phyloP scores from a whole-genome alignment of 768 basidiomycete genomes.

The Hericium coralloides region DNA sequence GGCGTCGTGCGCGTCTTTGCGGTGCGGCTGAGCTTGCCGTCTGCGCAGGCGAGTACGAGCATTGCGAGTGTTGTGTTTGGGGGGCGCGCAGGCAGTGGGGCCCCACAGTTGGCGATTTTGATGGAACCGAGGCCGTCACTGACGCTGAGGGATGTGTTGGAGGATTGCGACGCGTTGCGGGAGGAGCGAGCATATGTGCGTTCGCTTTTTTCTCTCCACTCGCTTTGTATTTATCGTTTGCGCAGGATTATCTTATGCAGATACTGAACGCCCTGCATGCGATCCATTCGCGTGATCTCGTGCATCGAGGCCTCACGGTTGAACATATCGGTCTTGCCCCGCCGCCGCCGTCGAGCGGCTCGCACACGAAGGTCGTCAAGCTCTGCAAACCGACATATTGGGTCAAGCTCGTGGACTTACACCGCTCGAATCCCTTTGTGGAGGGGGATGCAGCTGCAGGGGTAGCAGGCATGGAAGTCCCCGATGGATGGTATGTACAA shows the following conservation, averaged over 20 bases:
- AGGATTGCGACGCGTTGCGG: conserved; percentile 65
- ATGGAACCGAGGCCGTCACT: conserved; percentile 63
- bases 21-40: conserved; percentile 49
- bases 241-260: conserved; percentile 67
- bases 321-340: conserved; percentile 54
- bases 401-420: conserved; percentile 66
- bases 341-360: conserved; percentile 26
- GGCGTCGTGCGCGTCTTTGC: conserved; percentile 64
- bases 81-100: conserved; percentile 27
- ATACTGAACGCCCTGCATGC: conserved; percentile 62
- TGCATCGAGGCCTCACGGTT: conserved; percentile 61
- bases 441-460: conserved; percentile 11
- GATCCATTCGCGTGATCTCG: conserved; percentile 52
- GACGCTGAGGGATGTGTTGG: conserved; percentile 64
- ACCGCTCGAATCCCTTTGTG: conserved; percentile 77
- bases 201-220: conserved; percentile 1
- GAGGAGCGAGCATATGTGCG: conserved; percentile 62
- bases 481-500: conserved; percentile 38
- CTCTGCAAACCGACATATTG: conserved; percentile 66
- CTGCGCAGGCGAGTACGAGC: no score
- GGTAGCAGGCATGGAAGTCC: conserved; percentile 10
- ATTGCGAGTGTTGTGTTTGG: no score
- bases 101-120: conserved; percentile 52
- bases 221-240: not conserved
- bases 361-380: conserved; percentile 60